phyloP scores from a whole-genome alignment of 148 eudicot species.

The Nyssa sinensis region DNA sequence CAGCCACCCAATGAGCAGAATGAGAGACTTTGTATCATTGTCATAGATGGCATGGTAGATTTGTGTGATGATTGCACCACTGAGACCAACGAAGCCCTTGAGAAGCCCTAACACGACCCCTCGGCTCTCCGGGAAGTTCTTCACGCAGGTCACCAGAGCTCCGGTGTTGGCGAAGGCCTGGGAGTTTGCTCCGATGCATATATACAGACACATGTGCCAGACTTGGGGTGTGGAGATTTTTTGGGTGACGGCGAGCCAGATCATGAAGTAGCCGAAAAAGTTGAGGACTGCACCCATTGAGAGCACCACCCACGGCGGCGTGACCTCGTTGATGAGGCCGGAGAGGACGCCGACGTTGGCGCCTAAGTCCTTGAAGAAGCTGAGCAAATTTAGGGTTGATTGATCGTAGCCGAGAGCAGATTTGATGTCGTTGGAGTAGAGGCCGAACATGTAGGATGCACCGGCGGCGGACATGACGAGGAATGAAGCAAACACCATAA shows the following conservation, averaged over 20 bases:
- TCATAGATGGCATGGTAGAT: not conserved
- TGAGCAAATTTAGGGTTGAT: not conserved
- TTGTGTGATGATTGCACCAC: not conserved
- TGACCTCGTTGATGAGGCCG: not conserved
- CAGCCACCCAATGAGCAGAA: slow-evolving; percentile 27
- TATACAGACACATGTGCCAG: not conserved
- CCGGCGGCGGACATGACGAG: not conserved
- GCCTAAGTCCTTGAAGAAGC: not conserved
- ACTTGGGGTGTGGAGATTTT: not conserved
- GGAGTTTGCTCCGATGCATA: not conserved
- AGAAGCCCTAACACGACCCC: not conserved
- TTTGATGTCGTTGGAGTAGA: not conserved
- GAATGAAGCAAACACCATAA: slow-evolving; percentile 7
- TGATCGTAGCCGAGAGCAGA: slow-evolving; percentile 3
- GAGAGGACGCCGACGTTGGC: slow-evolving; percentile 1
- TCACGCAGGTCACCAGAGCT: not conserved
- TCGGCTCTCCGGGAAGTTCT: not conserved
- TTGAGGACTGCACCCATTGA: not conserved
- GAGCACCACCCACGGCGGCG: not conserved
- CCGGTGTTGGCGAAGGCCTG: slow-evolving; percentile 1
- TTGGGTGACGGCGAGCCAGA: slow-evolving; percentile 1
- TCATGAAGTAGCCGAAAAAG: not conserved
- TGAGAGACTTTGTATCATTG: slow-evolving; percentile 16
- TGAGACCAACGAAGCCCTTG: not conserved
- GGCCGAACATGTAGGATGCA: not conserved